Conservation (phyloP, 2,329 filamentous ascomycete species). For the Neonectria punicea region DNA sequence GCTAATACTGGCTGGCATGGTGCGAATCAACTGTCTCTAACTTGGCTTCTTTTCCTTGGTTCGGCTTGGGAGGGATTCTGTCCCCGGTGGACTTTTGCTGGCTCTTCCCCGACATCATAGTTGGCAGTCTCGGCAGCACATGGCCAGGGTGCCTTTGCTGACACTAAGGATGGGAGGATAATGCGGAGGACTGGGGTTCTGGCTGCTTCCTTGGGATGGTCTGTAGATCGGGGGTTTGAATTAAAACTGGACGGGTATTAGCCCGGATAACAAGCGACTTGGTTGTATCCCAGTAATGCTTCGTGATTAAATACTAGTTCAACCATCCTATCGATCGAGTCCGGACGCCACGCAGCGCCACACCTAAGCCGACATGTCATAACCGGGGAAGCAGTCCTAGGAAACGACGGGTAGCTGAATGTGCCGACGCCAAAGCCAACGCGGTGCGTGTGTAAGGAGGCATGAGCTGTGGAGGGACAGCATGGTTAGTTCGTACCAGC, state of each 20-base stretch:
- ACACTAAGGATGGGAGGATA: not conserved
- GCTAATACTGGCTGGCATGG: not conserved
- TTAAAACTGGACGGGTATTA: not conserved
- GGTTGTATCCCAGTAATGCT: not conserved
- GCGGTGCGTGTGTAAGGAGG: constrained; percentile 10
- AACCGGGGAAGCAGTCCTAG: not conserved
- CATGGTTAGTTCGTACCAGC: not conserved
- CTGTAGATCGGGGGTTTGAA: not conserved
- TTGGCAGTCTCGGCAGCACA: not conserved
- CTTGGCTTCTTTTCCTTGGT: not conserved
- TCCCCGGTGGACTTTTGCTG: not conserved
- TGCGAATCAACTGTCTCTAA: not conserved
- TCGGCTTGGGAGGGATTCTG: not conserved
- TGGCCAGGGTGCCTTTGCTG: not conserved
- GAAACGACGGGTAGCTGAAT: constrained; percentile 1
- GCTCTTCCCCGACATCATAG: not conserved
- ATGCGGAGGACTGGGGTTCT: not conserved
- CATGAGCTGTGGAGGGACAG: not conserved
- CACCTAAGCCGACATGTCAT: not conserved
- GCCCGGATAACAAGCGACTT: not conserved
- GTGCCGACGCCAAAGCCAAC: constrained; percentile 8
- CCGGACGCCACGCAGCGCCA: constrained; percentile 1
- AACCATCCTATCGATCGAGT: constrained; percentile 2
- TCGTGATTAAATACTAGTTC: not conserved
- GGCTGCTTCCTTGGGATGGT: not conserved